Evolutionary conservation across 371 early-diverging fungal genomes (phyloP).

Genomic region (Blakeslea trispora): DNA sequence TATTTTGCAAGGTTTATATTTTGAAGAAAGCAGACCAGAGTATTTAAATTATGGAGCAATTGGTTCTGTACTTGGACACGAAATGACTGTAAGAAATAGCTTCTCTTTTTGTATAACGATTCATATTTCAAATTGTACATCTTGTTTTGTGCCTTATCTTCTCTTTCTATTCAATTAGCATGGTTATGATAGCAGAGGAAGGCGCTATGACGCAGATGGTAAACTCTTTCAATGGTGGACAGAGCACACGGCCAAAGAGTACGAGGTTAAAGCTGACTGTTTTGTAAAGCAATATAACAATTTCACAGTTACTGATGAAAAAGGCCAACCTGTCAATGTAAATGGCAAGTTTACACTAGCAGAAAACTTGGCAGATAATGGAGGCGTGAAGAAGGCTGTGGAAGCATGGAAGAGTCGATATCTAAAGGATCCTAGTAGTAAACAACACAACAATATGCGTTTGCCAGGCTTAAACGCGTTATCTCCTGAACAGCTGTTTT

Average conservation of each 20-base stretch:
- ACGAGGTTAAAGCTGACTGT: constrained; percentile 54
- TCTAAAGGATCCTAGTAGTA: constrained; percentile 32
- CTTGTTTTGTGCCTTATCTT: too few species aligned
- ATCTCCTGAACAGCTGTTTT: too few species aligned
- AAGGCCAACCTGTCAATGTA: constrained; percentile 30
- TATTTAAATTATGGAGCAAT: constrained; percentile 64
- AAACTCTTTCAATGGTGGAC: constrained; percentile 65
- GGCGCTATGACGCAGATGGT: constrained; percentile 51
- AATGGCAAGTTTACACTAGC: constrained; percentile 63
- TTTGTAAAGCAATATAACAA: constrained; percentile 64
- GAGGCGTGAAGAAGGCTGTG: constrained; percentile 53
- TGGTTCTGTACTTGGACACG: constrained; percentile 64
- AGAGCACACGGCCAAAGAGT: constrained; percentile 45
- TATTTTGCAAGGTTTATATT: constrained; percentile 59
- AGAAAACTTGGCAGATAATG: constrained; percentile 78
- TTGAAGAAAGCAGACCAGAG: constrained; percentile 37
- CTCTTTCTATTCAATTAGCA: too few species aligned
- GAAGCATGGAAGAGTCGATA: constrained; percentile 42
- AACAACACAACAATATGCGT: constrained; percentile 14
- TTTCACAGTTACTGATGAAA: constrained; percentile 38
- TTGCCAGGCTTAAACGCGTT: too few species aligned
- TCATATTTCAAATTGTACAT: too few species aligned
- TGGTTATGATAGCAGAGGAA: constrained; percentile 52
- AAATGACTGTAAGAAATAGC: constrained; percentile 60
- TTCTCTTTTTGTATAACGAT: too few species aligned